Evolutionary conservation across 148 eudicot genomes (phyloP), one percentile per base, ranked within the genome.

Genomic region (Silene conica): DNA sequence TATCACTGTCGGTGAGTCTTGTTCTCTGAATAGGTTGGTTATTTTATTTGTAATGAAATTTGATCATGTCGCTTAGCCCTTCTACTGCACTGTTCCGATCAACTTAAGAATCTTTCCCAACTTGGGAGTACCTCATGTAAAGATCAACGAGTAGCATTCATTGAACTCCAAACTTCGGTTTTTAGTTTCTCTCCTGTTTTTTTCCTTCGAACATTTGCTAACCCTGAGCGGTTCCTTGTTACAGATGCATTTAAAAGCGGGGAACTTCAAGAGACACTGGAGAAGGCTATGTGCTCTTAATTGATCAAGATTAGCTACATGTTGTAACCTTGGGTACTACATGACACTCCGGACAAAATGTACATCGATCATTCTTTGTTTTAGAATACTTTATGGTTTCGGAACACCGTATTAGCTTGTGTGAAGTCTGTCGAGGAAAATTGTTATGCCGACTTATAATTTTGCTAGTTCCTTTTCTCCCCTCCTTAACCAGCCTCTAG

Each of bases 211-310:
- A 70, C 21, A 2, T 43, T 54, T 14, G 22, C 48, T 69, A 4
- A 68, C 41, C 64, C 67, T 14, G 28, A 55, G 11, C 23, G 23
- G 15, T 80, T 43, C 70, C 4, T 12, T 65, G 52, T 72, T 79
- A 19, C 92, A 93, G 98, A 93, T 67, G 92, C 98, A 52, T 89
- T 83, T 76, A 80, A 93, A 85, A 93, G 81, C 58, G 98, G 98
- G 76, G 87, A 93, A 88, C 79, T 93, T 79, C 98, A 89, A 81
- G 98, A 93, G 74, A 64, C 80, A 21, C 31, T 93, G 77, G 98
- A 93, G 87, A 93, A 84, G 88, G 87, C 91, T 48, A 82, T 87
- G 77, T 87, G 92, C 75, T 89, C 93, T 34, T 91, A 82, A 87
- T 76, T 12, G 41, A 59, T 57, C 34, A 26, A 26, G 46, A 68